Evolutionary conservation across 2,329 filamentous ascomycete genomes (phyloP), one percentile per base, ranked within the genome.

Genomic region (Zymoseptoria pseudotritici): DNA sequence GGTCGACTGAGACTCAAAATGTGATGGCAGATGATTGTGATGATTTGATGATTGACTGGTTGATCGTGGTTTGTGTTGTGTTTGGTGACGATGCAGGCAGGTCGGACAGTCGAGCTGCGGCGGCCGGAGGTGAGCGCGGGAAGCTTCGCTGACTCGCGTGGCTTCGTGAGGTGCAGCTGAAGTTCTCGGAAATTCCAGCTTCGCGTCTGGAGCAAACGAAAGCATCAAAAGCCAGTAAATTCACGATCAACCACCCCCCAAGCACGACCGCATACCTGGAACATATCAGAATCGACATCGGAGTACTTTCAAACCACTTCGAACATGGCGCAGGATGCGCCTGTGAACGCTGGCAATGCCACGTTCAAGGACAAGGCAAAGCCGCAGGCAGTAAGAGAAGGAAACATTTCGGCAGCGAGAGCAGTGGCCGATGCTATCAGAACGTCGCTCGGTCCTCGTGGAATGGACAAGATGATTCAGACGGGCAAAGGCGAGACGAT

Each of bases 401-500:
- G 90, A 73, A 99, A 99, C 79, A 97, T 99, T 77, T 89, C 96
- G 73, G 94, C 94, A 70, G 94, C 94, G 70, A 86, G 93, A 90
- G 94, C 94, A 74, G 93, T 99, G 73, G 89, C 94, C 75, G 94
- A 99, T 84, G 94, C 94, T 69, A 95, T 99, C 75, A 85, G 94
- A 82, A 97, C 93, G 75, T 97, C 94, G 63, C 83, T 99, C 68
- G 94, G 94, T 66, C 94, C 94, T 67, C 87, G 94, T 77, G 94
- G 94, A 74, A 67, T 97, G 92, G 92, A 97, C 81, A 97, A 97
- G 82, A 97, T 97, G 92, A 97, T 99, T 71, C 89, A 95, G 82
- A 95, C 89, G 62, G 90, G 91, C 75, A 96, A 91, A 80, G 94
- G 93, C 79, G 90, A 96, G 77, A 97, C 92, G 60, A 94, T 97